These are phyloP conservation scores for Aspergillus arachidicola DNA, from an alignment of 2,329 filamentous ascomycete genomes.

Conservation along the genomic window DNA sequence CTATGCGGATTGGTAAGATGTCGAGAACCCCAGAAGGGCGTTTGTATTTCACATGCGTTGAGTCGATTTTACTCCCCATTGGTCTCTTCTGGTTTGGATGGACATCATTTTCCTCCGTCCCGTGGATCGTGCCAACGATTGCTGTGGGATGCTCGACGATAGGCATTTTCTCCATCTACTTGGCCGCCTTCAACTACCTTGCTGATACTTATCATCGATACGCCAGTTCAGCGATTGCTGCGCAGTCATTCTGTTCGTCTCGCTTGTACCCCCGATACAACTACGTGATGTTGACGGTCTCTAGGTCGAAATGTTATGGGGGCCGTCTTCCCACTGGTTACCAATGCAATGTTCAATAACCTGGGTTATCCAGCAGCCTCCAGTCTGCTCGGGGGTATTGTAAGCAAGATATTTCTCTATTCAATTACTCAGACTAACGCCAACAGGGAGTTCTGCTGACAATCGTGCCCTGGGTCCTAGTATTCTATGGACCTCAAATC, in stretches of 20 bases:
- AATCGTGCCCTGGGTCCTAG: slow-evolving; percentile 77
- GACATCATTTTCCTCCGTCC: slow-evolving; percentile 60
- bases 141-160: slow-evolving; percentile 73
- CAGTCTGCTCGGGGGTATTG: slow-evolving; percentile 72
- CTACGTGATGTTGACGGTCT: not conserved
- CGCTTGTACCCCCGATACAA: not conserved
- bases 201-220: slow-evolving; percentile 83
- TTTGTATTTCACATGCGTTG: slow-evolving; percentile 77
- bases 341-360: slow-evolving; percentile 67
- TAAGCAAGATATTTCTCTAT: slow-evolving; percentile 26
- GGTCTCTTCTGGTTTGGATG: slow-evolving; percentile 79
- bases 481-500: slow-evolving; percentile 75
- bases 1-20: slow-evolving; percentile 52
- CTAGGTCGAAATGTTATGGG: slow-evolving; percentile 72
- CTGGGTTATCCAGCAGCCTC: slow-evolving; percentile 70
- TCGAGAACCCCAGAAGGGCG: slow-evolving; percentile 67
- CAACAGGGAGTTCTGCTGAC: slow-evolving; percentile 59
- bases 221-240: slow-evolving; percentile 78
- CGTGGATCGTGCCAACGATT: slow-evolving; percentile 70
- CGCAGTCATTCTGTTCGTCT: slow-evolving; percentile 69
- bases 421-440: slow-evolving; percentile 3
- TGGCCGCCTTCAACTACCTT: slow-evolving; percentile 87
- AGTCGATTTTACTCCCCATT: slow-evolving; percentile 70
- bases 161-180: slow-evolving; percentile 80
- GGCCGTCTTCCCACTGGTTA: slow-evolving; percentile 76